Conservation (phyloP, 2,329 filamentous ascomycete species). For the Paracorniculantispora psalliotae region DNA sequence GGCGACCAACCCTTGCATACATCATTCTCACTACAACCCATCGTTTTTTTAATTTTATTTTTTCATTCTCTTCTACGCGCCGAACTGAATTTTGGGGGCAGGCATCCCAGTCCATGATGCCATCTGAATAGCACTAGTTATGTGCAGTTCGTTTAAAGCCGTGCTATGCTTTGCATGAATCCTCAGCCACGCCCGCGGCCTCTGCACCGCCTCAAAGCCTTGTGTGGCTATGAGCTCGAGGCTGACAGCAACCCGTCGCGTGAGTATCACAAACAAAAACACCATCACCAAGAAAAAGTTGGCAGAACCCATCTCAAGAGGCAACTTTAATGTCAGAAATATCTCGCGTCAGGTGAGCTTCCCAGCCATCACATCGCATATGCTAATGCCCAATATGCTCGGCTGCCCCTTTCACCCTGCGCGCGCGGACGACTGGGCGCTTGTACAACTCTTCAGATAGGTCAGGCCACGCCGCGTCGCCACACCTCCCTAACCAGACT, state of each 20-base stretch:
- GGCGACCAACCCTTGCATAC: not conserved
- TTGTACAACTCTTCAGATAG: not conserved
- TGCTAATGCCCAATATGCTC: not conserved
- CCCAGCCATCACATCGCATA: not conserved
- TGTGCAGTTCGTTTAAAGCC: not conserved
- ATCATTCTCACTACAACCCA: not conserved
- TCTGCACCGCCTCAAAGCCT: conserved; percentile 9
- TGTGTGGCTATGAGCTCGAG: not conserved
- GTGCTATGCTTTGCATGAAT: not conserved
- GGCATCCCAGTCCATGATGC: not conserved
- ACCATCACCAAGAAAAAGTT: not conserved
- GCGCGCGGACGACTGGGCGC: not conserved
- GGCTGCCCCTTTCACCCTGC: not conserved
- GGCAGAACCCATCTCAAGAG: not conserved
- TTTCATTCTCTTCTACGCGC: not conserved
- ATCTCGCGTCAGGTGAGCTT: not conserved
- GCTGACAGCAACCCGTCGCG: not conserved
- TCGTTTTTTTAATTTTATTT: not conserved
- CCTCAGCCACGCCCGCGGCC: not conserved
- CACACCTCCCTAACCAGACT: not conserved
- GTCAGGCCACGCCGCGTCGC: not conserved
- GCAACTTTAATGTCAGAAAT: not conserved
- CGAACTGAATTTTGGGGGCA: not conserved
- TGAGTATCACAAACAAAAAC: not conserved
- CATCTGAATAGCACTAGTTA: not conserved